Conservation (phyloP, 202 grass and related monocot species). For the Elaeis oleifera region DNA sequence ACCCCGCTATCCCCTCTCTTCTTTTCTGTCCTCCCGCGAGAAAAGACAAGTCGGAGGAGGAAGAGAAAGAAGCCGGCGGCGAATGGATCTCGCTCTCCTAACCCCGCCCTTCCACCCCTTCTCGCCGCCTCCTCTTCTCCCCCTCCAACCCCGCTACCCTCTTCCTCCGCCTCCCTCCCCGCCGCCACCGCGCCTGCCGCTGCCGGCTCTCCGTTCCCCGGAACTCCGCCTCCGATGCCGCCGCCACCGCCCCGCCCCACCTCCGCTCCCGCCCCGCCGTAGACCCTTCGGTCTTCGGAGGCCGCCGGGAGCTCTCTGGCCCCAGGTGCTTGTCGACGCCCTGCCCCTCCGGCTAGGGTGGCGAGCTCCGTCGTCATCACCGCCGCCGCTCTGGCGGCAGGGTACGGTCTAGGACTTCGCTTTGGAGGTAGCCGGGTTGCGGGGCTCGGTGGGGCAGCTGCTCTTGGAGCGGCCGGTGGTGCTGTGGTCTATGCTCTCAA, state of each 20-base stretch:
- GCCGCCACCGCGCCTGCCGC: constrained; percentile 8
- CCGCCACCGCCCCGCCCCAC: constrained; percentile 1
- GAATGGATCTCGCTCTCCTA: neutral
- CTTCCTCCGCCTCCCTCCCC: constrained; percentile 24
- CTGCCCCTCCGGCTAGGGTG: constrained; percentile 53
- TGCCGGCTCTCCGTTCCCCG: constrained; percentile 19
- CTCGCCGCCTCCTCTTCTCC: constrained; percentile 30
- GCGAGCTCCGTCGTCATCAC: constrained; percentile 50
- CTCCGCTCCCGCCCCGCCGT: neutral
- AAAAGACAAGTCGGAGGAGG: no score
- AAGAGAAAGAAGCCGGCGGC: no score
- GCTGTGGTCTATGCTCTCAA: constrained; percentile 51
- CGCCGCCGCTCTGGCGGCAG: constrained; percentile 33
- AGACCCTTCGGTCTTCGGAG: constrained; percentile 38
- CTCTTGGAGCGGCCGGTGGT: constrained; percentile 43
- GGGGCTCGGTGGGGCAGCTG: constrained; percentile 46
- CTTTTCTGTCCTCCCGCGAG: no score
- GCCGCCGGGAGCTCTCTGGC: constrained; percentile 45
- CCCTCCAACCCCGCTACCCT: constrained; percentile 37
- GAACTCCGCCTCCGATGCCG: constrained; percentile 8
- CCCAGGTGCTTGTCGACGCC: constrained; percentile 47
- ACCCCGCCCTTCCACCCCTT: constrained; percentile 12
- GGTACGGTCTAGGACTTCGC: constrained; percentile 62
- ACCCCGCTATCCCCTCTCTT: no score
- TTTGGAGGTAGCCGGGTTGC: constrained; percentile 28